Evolutionary conservation across 179 eudicot species (phyloP), one percentile per base, ranked within the genome.

Genomic region (Actinidia chinensis): DNA sequence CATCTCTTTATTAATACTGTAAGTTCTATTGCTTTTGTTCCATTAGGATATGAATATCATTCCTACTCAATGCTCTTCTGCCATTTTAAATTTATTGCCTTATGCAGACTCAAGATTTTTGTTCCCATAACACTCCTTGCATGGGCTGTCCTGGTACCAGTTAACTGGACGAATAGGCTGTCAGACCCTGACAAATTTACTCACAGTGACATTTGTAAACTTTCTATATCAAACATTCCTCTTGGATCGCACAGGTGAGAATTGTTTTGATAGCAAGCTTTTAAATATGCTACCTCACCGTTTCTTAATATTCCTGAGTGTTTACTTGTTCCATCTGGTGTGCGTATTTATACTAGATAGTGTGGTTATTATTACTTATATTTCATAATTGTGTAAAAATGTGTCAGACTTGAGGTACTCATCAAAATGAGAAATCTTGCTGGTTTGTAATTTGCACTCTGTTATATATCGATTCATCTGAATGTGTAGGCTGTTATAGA

Each of bases 101-200:
- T 75, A 44, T 85, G 89, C 95, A 95, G 97, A 66, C 93, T 95
- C 70, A 95, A 95, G 84, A 91, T 95, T 71, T 95, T 95, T 87
- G 86, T 88, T 47, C 99, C 99, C 11, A 86, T 95, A 69, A 81
- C 97, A 14, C 59, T 89, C 68, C 83, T 93, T 69, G 86, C 95
- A 13, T 85, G 86, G 79, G 58, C 85, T 76, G 69, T 93, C 68
- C 81, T 95, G 82, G 89, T 88, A 51, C 99, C 99, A 12, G 91
- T 95, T 43, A 93, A 95, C 79, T 91, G 73, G 79, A 93, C 98
- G 82, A 93, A 90, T 77, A 76, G 81, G 81, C 86, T 92, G 18
- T 74, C 92, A 73, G 78, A 65, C 46, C 4, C 46, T 54, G 33
- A 84, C 74, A 82, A 85, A 71, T 83, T 83, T 56, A 81, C 79